These are phyloP conservation scores for Calonectria hawksworthii DNA, from an alignment of 2,329 filamentous ascomycete genomes.

Conservation along the genomic window DNA sequence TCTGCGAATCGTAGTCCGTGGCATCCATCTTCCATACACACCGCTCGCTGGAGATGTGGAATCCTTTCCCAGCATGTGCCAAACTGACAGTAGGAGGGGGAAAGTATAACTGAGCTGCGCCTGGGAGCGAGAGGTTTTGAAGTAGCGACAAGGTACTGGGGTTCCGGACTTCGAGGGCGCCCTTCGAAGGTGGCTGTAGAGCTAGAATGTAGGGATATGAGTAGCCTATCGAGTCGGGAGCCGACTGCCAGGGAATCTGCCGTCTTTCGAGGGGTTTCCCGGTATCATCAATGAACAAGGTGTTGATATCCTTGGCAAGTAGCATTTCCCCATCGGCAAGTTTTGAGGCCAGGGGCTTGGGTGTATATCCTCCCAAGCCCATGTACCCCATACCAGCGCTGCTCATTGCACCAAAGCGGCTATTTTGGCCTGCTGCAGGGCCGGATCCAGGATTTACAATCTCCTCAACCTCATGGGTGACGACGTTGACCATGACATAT, in stretches of 20 bases:
- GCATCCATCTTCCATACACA: constrained; percentile 97
- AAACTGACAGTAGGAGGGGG: constrained; percentile 93
- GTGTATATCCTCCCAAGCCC: constrained; percentile 91
- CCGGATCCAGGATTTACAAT: constrained; percentile 83
- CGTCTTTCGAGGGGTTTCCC: constrained; percentile 86
- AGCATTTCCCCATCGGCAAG: constrained; percentile 87
- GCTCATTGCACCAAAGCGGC: constrained; percentile 85
- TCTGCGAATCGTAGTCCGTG: constrained; percentile 90
- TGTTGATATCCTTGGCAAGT: constrained; percentile 98
- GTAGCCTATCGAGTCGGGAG: constrained; percentile 93
- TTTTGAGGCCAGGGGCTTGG: constrained; percentile 88
- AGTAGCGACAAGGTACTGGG: constrained; percentile 91
- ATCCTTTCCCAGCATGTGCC: constrained; percentile 96
- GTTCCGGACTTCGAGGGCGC: constrained; percentile 90
- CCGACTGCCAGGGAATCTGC: constrained; percentile 91
- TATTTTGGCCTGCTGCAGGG: constrained; percentile 73
- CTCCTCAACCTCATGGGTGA: constrained; percentile 80
- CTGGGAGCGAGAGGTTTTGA: constrained; percentile 86
- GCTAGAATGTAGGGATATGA: constrained; percentile 96
- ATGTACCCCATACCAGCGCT: constrained; percentile 96
- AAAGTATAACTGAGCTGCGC: constrained; percentile 88
- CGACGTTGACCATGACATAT: constrained; percentile 90
- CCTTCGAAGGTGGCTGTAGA: constrained; percentile 85
- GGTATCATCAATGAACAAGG: constrained; percentile 87
- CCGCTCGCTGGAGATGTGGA: constrained; percentile 91